Conservation (phyloP, 2,329 filamentous ascomycete species). For the Sporothrix brunneoviolacea region DNA sequence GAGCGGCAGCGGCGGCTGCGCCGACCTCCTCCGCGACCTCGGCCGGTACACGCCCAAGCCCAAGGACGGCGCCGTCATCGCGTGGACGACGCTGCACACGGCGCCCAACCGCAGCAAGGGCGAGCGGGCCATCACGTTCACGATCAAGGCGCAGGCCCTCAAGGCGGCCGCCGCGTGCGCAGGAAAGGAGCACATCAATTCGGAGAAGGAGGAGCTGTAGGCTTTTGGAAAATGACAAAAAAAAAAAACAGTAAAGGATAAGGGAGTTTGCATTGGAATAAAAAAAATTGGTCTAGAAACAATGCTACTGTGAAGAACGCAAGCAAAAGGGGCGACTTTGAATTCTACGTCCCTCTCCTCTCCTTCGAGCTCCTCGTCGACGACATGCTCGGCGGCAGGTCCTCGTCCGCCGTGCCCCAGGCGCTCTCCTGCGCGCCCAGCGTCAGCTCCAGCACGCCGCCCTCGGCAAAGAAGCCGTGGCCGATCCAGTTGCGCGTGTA, state of each 20-base stretch:
- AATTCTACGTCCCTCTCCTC: too few relatives aligned
- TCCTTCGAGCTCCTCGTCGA: too few relatives aligned
- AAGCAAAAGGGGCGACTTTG: too few relatives aligned
- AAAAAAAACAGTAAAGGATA: too few relatives aligned
- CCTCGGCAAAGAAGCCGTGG: slow-evolving; percentile 34
- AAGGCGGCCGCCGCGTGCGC: not conserved
- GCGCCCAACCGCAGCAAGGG: slow-evolving; percentile 1
- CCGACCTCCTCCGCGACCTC: slow-evolving; percentile 23
- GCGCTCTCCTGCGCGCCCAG: too few relatives aligned
- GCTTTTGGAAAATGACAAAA: too few relatives aligned
- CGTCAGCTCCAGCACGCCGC: too few relatives aligned
- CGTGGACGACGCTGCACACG: slow-evolving; percentile 21
- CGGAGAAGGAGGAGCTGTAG: slow-evolving; percentile 13
- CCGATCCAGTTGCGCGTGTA: slow-evolving; percentile 40
- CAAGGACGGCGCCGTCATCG: slow-evolving; percentile 21
- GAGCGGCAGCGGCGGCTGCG: slow-evolving; percentile 35
- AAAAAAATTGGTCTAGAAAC: too few relatives aligned
- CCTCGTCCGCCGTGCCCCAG: too few relatives aligned
- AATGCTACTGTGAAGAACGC: too few relatives aligned
- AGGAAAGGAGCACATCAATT: not conserved
- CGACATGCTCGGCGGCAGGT: too few relatives aligned
- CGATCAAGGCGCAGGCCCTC: slow-evolving; percentile 17
- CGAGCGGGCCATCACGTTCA: slow-evolving; percentile 14
- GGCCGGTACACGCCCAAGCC: slow-evolving; percentile 22
- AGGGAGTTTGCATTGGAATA: too few relatives aligned